A percentile compares a stretch with the other conserved stretches of the same genome.
Conservation (phyloP, 1,284 basidiomycete genomes). For the Puccinia coronata region DNA sequence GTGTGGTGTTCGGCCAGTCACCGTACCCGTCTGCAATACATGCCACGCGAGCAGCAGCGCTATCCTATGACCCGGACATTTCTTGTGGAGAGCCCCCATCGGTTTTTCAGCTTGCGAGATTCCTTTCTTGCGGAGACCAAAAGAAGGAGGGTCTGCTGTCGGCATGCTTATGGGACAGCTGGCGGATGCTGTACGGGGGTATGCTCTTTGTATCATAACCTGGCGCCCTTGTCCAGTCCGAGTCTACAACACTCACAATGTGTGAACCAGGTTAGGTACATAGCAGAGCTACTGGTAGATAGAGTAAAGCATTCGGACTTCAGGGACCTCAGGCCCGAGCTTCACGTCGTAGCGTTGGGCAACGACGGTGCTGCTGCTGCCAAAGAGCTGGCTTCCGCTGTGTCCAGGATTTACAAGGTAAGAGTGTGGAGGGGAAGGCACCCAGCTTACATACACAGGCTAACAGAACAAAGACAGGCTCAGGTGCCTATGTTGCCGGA, state of each 20-base stretch:
- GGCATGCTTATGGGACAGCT: no score
- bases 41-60: neutral
- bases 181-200: no score
- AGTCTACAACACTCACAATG: neutral
- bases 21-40: conserved; percentile 1
- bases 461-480: neutral
- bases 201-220: no score
- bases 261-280: neutral
- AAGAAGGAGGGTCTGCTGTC: no score
- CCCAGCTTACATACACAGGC: neutral
- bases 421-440: neutral
- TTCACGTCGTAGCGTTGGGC: neutral
- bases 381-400: neutral
- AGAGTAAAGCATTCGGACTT: neutral
- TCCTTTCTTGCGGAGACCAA: no score
- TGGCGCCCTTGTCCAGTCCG: neutral
- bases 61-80: neutral
- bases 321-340: neutral
- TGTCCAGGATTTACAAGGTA: neutral
- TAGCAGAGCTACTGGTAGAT: neutral
- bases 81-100: neutral
- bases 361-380: neutral
- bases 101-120: no score
- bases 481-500: neutral
- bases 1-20: neutral